Base-by-base conservation (phyloP, 2,329 filamentous ascomycete genomes). In the Botryotinia convoluta region DNA sequence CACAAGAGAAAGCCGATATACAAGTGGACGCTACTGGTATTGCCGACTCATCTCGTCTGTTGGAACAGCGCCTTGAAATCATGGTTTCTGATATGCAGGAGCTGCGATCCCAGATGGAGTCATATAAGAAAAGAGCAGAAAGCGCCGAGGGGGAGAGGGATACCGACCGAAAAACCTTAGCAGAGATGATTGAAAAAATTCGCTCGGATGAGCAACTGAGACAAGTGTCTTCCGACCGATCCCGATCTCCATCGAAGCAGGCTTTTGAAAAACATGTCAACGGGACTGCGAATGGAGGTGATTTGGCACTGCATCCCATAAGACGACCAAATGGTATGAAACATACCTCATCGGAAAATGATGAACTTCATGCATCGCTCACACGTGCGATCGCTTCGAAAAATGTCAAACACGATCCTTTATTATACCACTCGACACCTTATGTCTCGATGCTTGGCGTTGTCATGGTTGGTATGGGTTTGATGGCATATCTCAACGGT, bases 401-500 rank as follows among this genome's bases (percentile, higher is more conserved):
- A 80, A 83, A 77, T 84, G 81, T 69, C 79, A 83, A 74, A 80
- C 81, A 75, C 85, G 85, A 87, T 64, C 83, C 83, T 69, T 79
- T 87, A 73, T 80, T 88, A 65, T 82, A 85, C 75, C 86, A 90
- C 63, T 86, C 88, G 72, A 85, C 93, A 74, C 93, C 93, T 26
- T 95, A 95, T 79, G 91, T 92, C 59, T 94, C 92, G 2, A 94
- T 95, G 88, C 83, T 96, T 63, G 92, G 93, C 18, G 93, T 96
- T 45, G 93, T 96, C 39, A 82, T 96, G 72, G 84, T 96, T 74
- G 93, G 93, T 45, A 91, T 96, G 84, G 92, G 93, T 22, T 82
- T 96, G 76, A 96, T 96, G 93, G 92, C 92, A 60, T 95, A 94
- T 82, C 86, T 96, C 77, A 96, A 96, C 79, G 91, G 92, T 69